Conservation (phyloP, 441 rosid genomes). For the Iberis amara region DNA sequence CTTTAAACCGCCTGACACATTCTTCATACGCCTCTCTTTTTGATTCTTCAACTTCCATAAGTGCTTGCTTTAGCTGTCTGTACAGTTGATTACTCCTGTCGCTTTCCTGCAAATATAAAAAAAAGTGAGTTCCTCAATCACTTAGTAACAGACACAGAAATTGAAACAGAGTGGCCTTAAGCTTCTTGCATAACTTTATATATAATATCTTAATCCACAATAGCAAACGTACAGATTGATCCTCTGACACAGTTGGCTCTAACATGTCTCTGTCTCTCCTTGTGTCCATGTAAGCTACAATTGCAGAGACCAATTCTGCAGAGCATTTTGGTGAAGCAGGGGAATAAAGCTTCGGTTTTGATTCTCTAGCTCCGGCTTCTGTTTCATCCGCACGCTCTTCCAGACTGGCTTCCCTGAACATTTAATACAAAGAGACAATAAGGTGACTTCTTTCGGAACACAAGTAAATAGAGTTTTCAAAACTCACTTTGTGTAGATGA, state of each 20-base stretch:
- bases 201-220: conserved; percentile 4
- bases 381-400: conserved; percentile 12
- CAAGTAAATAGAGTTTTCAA: conserved; percentile 9
- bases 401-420: conserved; percentile 22
- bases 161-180: not conserved
- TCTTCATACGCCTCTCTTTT: conserved; percentile 47
- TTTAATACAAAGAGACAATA: conserved; percentile 17
- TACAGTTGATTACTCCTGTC: conserved; percentile 29
- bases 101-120: conserved; percentile 32
- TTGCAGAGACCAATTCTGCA: conserved; percentile 30
- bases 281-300: conserved; percentile 29
- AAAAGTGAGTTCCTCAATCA: not conserved
- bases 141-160: conserved; percentile 3
- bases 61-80: conserved; percentile 46
- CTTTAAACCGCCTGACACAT: conserved; percentile 44
- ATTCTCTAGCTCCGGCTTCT: conserved; percentile 20
- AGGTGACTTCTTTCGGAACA: conserved; percentile 6
- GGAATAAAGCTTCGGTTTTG: conserved; percentile 21
- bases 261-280: conserved; percentile 35
- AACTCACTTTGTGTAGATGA: conserved; percentile 43
- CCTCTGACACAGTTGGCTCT: conserved; percentile 28
- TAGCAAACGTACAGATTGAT: conserved; percentile 27
- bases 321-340: conserved; percentile 32
- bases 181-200: not conserved
- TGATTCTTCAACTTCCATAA: conserved; percentile 40